phyloP scores from a whole-genome alignment of 371 early-diverging fungal genomes.

The Mortierella sp. region DNA sequence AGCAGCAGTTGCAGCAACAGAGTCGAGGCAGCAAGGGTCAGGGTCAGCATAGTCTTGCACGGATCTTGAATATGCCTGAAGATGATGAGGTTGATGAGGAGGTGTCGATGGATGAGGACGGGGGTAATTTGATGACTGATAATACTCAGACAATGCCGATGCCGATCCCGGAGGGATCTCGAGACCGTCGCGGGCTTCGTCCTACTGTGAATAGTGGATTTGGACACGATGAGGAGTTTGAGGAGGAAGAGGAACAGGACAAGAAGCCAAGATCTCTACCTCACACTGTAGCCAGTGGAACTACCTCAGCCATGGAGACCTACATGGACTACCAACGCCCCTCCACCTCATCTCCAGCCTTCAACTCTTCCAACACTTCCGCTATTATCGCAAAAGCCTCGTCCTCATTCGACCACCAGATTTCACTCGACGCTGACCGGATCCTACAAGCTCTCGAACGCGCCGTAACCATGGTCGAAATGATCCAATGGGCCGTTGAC shows the following conservation, averaged over 20 bases:
- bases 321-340: neutral
- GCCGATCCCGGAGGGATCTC: neutral
- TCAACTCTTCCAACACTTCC: neutral
- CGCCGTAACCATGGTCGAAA: conserved; percentile 39
- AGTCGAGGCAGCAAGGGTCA: neutral
- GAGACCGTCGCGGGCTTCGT: neutral
- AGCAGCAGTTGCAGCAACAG: neutral
- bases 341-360: neutral
- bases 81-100: neutral
- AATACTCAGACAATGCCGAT: neutral
- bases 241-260: neutral
- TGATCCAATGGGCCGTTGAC: conserved; percentile 59
- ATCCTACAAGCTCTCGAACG: conserved; percentile 33
- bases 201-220: neutral
- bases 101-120: conserved; percentile 9
- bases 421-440: conserved; percentile 25
- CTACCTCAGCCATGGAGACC: neutral
- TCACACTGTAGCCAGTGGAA: neutral
- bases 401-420: neutral
- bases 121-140: neutral
- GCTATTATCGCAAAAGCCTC: neutral
- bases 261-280: neutral
- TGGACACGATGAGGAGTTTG: neutral
- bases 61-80: conserved; percentile 7
- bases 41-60: conserved; percentile 8